A percentile compares a stretch with the other conserved stretches of the same genome.
These are phyloP conservation scores for Vaccinium vitisidaea DNA, from an alignment of 148 eudicot species.

Conservation along the genomic window DNA sequence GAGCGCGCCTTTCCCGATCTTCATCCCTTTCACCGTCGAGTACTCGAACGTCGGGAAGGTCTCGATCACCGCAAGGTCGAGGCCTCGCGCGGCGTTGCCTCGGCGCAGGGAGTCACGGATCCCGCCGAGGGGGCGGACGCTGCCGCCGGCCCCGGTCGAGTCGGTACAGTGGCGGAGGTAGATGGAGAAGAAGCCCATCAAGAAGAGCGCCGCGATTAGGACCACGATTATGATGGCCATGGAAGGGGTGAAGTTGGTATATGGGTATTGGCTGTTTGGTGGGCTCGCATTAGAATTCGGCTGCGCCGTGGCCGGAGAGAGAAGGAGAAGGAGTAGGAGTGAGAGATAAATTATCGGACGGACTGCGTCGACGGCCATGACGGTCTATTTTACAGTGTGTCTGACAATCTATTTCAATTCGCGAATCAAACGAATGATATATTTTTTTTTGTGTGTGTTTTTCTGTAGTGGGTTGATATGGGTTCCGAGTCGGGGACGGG, in stretches of 20 bases:
- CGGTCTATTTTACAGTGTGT: too few species aligned
- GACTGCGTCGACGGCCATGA: not conserved
- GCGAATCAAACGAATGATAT: too few species aligned
- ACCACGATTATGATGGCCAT: slow-evolving; percentile 53
- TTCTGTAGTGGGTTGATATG: too few species aligned
- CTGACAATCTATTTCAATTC: too few species aligned
- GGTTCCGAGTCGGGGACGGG: too few species aligned
- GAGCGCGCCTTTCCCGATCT: slow-evolving; percentile 37
- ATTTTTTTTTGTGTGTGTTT: too few species aligned
- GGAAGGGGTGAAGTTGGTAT: slow-evolving; percentile 42
- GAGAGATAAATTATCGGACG: not conserved
- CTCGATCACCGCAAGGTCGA: slow-evolving; percentile 35
- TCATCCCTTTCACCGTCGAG: slow-evolving; percentile 28
- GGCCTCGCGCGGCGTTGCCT: slow-evolving; percentile 31
- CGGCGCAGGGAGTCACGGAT: slow-evolving; percentile 24
- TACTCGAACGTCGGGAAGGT: slow-evolving; percentile 43
- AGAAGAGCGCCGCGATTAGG: slow-evolving; percentile 50
- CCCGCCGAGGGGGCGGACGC: slow-evolving; percentile 7
- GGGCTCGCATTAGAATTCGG: not conserved
- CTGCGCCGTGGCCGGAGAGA: slow-evolving; percentile 26
- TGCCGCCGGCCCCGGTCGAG: not conserved
- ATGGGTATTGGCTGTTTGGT: not conserved
- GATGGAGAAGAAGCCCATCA: slow-evolving; percentile 65
- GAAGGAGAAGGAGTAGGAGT: not conserved
- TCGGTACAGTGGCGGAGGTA: slow-evolving; percentile 62